Conservation (phyloP, 371 early-diverging fungal species). For the Rhizopus delemar region DNA sequence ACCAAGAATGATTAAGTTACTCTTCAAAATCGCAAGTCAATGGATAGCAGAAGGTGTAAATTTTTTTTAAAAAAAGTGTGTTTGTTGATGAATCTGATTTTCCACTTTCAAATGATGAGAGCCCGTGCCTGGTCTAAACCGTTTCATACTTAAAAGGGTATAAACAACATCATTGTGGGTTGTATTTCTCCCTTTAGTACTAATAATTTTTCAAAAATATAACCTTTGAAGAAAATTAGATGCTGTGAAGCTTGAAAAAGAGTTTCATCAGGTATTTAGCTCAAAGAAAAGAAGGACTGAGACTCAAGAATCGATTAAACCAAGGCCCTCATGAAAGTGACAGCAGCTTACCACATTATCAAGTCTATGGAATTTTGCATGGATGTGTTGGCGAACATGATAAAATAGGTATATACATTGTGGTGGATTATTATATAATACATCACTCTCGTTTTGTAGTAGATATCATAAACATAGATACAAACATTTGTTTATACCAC, state of each 20-base stretch:
- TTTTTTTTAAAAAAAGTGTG: constrained; percentile 12
- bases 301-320: too few species aligned
- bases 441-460: background rate
- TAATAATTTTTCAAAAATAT: too few species aligned
- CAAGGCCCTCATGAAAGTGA: too few species aligned
- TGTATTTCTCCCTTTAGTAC: constrained; percentile 14
- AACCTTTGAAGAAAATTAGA: too few species aligned
- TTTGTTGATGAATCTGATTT: constrained; percentile 16
- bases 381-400: constrained; percentile 5
- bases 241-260: too few species aligned
- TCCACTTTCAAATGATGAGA: constrained; percentile 13
- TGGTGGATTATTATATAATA: constrained; percentile 1
- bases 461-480: constrained; percentile 6
- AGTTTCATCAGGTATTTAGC: too few species aligned
- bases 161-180: constrained; percentile 15
- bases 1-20: constrained; percentile 1
- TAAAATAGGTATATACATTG: constrained; percentile 4
- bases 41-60: constrained; percentile 12
- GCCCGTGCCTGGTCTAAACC: constrained; percentile 15
- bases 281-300: too few species aligned
- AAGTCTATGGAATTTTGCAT: background rate
- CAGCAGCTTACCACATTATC: constrained; percentile 3
- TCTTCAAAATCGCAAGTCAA: constrained; percentile 6
- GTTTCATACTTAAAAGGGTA: constrained; percentile 7
- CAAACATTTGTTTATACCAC: constrained; percentile 4